A percentile compares a stretch with the other conserved stretches of the same genome.
phyloP scores from a whole-genome alignment of 208 protist genomes.

The Leishmania martiniquensis region DNA sequence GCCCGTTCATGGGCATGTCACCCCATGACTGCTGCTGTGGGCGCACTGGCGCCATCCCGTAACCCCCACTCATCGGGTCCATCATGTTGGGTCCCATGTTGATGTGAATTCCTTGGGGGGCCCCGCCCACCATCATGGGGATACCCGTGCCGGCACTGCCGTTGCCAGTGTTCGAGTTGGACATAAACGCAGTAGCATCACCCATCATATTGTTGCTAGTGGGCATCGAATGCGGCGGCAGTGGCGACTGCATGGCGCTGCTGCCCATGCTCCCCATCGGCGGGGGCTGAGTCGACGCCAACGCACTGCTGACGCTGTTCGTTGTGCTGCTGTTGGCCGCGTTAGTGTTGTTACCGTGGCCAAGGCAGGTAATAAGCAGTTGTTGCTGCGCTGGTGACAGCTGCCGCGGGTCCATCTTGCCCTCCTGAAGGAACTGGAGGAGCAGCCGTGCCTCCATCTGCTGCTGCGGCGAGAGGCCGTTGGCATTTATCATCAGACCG shows the following conservation, averaged over 20 bases:
- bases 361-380: constrained; percentile 28
- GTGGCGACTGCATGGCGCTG: background rate
- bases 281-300: background rate
- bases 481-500: constrained; percentile 6
- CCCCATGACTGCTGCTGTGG: constrained; percentile 12
- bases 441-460: constrained; percentile 62
- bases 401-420: constrained; percentile 64
- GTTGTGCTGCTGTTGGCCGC: background rate
- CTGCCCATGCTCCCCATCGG: constrained; percentile 8
- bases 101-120: constrained; percentile 6
- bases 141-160: background rate
- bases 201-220: constrained; percentile 7
- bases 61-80: constrained; percentile 8
- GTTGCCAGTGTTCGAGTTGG: background rate
- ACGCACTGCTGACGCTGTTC: constrained; percentile 5
- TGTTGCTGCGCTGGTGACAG: constrained; percentile 63
- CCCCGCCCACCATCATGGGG: constrained; percentile 8
- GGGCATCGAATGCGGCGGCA: background rate
- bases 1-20: constrained; percentile 8
- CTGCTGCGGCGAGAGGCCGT: constrained; percentile 43
- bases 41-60: background rate
- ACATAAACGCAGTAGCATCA: constrained; percentile 5
- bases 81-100: constrained; percentile 15
- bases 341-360: constrained; percentile 5
- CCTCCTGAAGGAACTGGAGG: constrained; percentile 73